These are phyloP conservation scores for Tremella yokohamensis DNA, from an alignment of 768 basidiomycete genomes.

Conservation along the genomic window DNA sequence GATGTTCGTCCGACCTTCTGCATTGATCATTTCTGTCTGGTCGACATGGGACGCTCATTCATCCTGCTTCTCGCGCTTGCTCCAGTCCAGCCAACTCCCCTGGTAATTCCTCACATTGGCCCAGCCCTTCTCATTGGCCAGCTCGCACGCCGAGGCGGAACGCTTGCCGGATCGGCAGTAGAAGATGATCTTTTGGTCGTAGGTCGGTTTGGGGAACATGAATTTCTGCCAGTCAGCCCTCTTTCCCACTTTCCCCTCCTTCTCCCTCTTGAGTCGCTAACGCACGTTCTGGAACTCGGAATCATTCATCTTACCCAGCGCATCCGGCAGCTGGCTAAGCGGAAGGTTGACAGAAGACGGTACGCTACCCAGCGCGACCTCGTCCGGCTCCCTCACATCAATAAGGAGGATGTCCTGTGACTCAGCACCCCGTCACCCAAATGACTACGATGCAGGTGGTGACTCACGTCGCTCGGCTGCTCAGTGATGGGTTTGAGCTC, in stretches of 20 bases:
- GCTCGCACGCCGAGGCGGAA: constrained; percentile 74
- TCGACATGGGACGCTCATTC: constrained; percentile 20
- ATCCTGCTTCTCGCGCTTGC: constrained; percentile 48
- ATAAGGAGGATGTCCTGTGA: constrained; percentile 46
- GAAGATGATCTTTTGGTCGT: constrained; percentile 70
- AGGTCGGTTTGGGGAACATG: constrained; percentile 52
- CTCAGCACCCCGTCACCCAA: constrained; percentile 1
- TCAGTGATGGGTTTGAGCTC: constrained; percentile 74
- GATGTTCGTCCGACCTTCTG: background rate
- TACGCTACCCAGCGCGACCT: constrained; percentile 85
- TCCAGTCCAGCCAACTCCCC: constrained; percentile 88
- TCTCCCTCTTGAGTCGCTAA: too few relatives aligned
- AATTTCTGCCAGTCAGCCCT: constrained; percentile 31
- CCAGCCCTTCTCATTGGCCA: constrained; percentile 76
- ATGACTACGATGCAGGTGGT: background rate
- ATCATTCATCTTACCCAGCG: constrained; percentile 56
- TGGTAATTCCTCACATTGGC: constrained; percentile 71
- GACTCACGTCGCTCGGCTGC: constrained; percentile 61
- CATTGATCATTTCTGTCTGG: background rate
- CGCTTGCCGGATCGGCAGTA: constrained; percentile 88
- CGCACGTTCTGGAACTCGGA: constrained; percentile 46
- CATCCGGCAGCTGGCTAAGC: constrained; percentile 67
- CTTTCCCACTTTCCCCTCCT: too few relatives aligned
- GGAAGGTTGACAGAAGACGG: constrained; percentile 89
- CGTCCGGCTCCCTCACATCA: constrained; percentile 82